Percentiles rank a stretch among this genome's conserved stretches.
These are phyloP conservation scores for Parathielavia appendiculata DNA, from an alignment of 495 filamentous ascomycete genomes.

Conservation along the genomic window DNA sequence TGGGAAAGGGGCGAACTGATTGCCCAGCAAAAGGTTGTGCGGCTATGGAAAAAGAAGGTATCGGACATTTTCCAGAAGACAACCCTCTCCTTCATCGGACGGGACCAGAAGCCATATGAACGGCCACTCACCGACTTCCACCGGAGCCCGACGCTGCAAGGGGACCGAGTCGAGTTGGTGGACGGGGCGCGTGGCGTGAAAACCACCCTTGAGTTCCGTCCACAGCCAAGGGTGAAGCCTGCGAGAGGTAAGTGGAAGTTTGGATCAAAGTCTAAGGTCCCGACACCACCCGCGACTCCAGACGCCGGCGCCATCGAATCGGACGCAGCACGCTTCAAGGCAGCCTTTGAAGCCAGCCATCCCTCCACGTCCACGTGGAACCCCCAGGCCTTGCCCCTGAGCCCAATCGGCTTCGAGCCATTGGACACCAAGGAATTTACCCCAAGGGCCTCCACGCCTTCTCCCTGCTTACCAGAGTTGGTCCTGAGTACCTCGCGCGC, in stretches of 20 bases:
- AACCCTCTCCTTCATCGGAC: slow-evolving; percentile 2
- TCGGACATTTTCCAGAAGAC: neutral
- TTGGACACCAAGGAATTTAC: neutral
- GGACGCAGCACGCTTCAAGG: neutral
- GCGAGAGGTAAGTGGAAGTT: neutral
- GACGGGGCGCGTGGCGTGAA: neutral
- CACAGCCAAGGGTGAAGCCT: neutral
- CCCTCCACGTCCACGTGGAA: neutral
- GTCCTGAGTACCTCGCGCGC: neutral
- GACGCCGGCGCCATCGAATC: neutral
- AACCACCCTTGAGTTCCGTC: neutral
- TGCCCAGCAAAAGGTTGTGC: slow-evolving; percentile 3
- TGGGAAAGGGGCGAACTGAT: slow-evolving; percentile 1
- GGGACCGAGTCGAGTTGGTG: neutral
- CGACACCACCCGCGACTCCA: neutral
- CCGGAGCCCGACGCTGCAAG: neutral
- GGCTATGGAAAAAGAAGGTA: neutral
- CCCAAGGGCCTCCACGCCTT: neutral
- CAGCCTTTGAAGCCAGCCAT: neutral
- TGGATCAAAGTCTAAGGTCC: neutral
- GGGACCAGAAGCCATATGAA: slow-evolving; percentile 2
- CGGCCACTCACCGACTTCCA: neutral
- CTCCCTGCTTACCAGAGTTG: neutral
- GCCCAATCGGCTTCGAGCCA: neutral
- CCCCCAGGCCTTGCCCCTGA: neutral